Evolutionary conservation across 1,284 basidiomycete species (phyloP).

Genomic region (Ustilago xerochloae): DNA sequence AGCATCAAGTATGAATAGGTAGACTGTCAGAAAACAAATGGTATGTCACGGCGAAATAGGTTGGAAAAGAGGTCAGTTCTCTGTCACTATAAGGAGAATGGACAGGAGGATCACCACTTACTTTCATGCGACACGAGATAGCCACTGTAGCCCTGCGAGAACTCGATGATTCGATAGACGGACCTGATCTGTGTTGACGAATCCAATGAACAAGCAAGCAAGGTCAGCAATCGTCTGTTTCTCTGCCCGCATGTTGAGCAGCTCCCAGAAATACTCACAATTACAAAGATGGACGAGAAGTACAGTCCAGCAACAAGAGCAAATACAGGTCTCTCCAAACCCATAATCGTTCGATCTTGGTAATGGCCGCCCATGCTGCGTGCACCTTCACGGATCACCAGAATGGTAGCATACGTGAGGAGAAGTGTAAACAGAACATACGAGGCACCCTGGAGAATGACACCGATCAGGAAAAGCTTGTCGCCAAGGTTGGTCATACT

Average conservation of each 20-base stretch:
- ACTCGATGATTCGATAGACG: constrained; percentile 54
- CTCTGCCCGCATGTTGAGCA: not conserved
- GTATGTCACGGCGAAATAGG: not conserved
- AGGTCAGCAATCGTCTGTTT: too few species aligned
- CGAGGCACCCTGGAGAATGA: constrained; percentile 45
- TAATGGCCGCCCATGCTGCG: not conserved
- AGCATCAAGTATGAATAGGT: constrained; percentile 48
- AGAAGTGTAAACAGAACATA: constrained; percentile 53
- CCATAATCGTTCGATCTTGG: constrained; percentile 12
- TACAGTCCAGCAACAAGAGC: constrained; percentile 28
- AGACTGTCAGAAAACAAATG: constrained; percentile 20
- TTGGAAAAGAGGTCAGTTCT: too few species aligned
- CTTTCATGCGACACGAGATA: constrained; percentile 47
- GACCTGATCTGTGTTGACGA: constrained; percentile 30
- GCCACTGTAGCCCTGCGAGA: constrained; percentile 51
- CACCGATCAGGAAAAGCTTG: constrained; percentile 53
- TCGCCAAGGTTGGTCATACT: constrained; percentile 30
- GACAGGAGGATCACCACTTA: constrained; percentile 8
- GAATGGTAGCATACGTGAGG: constrained; percentile 27
- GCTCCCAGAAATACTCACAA: constrained; percentile 23
- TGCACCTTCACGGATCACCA: constrained; percentile 19
- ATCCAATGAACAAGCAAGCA: not conserved
- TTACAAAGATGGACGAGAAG: constrained; percentile 35
- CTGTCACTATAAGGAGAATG: too few species aligned
- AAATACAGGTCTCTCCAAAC: constrained; percentile 24